Percentiles rank a stretch among this genome's conserved stretches.
phyloP scores from a whole-genome alignment of 805 yeast species.

The Scheffersomyces stipitis region DNA sequence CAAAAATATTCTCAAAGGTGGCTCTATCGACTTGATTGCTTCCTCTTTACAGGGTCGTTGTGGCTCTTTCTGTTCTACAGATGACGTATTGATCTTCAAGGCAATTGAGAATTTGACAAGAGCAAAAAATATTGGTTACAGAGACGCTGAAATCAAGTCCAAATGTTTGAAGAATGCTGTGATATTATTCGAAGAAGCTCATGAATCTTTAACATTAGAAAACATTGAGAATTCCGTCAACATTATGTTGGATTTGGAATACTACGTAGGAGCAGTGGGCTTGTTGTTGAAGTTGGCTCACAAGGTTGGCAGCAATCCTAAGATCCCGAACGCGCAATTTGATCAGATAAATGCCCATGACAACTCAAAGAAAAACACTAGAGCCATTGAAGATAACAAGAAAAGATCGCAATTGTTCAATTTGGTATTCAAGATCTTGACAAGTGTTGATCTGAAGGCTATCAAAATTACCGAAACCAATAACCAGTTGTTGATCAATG shows the following conservation, averaged over 20 bases:
- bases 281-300: constrained; percentile 76
- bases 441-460: constrained; percentile 67
- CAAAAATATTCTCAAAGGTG: constrained; percentile 86
- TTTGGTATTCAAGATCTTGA: constrained; percentile 71
- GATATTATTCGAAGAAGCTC: constrained; percentile 72
- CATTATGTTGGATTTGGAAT: constrained; percentile 75
- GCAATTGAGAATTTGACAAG: constrained; percentile 89
- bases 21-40: constrained; percentile 87
- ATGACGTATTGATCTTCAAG: constrained; percentile 89
- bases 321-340: constrained; percentile 4
- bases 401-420: constrained; percentile 50
- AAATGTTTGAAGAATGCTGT: constrained; percentile 74
- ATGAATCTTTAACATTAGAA: constrained; percentile 73
- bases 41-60: constrained; percentile 87
- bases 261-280: constrained; percentile 82
- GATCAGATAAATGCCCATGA: neutral
- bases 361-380: constrained; percentile 6
- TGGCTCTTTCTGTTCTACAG: constrained; percentile 91
- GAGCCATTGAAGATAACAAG: constrained; percentile 14
- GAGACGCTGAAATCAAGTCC: constrained; percentile 67
- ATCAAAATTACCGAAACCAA: constrained; percentile 40
- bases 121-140: constrained; percentile 72
- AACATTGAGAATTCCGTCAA: constrained; percentile 77
- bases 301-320: constrained; percentile 42
- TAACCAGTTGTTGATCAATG: constrained; percentile 44